Percentiles rank a stretch among this genome's conserved stretches.
Evolutionary conservation across 495 filamentous ascomycete genomes (phyloP).

Genomic region (Aspergillus conjunctus): DNA sequence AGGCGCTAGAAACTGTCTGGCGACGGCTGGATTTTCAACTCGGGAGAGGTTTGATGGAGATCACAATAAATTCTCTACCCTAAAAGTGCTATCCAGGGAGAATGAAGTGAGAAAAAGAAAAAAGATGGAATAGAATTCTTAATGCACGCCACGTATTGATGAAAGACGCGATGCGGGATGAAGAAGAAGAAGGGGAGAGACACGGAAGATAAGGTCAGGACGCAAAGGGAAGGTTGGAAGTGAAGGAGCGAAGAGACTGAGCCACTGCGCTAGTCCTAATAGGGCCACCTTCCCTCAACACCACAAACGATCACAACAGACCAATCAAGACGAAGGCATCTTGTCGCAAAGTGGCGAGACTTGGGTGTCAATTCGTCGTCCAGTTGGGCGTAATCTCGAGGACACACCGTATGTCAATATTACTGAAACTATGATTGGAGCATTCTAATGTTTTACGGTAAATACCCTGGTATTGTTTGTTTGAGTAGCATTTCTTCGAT

Average conservation of each 20-base stretch:
- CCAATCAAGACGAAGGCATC: background rate
- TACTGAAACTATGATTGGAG: no score
- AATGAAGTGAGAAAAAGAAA: constrained; percentile 24
- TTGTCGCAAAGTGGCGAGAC: no score
- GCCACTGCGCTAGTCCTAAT: constrained; percentile 22
- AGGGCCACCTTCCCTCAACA: background rate
- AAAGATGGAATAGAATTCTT: constrained; percentile 6
- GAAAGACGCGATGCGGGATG: constrained; percentile 25
- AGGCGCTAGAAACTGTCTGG: constrained; percentile 6
- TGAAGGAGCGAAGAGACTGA: constrained; percentile 14
- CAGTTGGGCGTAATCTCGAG: no score
- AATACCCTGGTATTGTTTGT: no score
- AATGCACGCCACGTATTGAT: constrained; percentile 18
- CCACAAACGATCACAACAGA: constrained; percentile 2
- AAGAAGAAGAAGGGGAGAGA: constrained; percentile 22
- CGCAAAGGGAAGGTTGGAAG: constrained; percentile 21
- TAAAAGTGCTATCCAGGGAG: constrained; percentile 5
- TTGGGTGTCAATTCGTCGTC: no score
- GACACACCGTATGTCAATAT: no score
- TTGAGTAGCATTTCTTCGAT: background rate
- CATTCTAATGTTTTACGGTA: no score
- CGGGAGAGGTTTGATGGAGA: background rate
- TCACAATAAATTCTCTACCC: background rate
- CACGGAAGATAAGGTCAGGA: constrained; percentile 14
- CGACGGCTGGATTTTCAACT: constrained; percentile 11